phyloP scores from a whole-genome alignment of 192 early-diverging fungal species.

The Coemansia sp. region DNA sequence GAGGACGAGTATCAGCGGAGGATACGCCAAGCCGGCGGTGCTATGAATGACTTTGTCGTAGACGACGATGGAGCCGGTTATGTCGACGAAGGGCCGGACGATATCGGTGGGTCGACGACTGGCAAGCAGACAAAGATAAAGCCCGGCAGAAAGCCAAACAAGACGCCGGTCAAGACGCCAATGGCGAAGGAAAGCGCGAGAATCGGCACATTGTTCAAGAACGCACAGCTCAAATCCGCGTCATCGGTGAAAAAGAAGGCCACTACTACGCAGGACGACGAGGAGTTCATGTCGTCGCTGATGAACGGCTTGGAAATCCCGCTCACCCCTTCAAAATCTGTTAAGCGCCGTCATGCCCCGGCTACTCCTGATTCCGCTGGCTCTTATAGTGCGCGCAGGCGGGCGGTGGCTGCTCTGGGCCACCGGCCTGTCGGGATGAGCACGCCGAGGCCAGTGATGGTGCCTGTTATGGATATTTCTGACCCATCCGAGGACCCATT shows the following conservation, averaged over 20 bases:
- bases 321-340: slow-evolving; percentile 27
- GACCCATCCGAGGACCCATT: slow-evolving; percentile 35
- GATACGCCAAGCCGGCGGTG: neutral
- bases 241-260: neutral
- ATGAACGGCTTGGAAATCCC: slow-evolving; percentile 46
- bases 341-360: slow-evolving; percentile 10
- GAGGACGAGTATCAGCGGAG: slow-evolving; percentile 48
- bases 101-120: slow-evolving; percentile 25
- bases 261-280: slow-evolving; percentile 32
- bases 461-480: slow-evolving; percentile 22
- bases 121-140: slow-evolving; percentile 1
- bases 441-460: slow-evolving; percentile 14
- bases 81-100: slow-evolving; percentile 29
- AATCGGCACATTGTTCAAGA: slow-evolving; percentile 43
- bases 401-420: slow-evolving; percentile 14
- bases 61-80: slow-evolving; percentile 53
- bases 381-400: slow-evolving; percentile 37
- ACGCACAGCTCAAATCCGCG: slow-evolving; percentile 30
- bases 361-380: neutral
- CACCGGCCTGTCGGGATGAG: neutral
- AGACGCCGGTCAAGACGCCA: neutral
- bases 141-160: neutral
- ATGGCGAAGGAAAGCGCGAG: slow-evolving; percentile 6
- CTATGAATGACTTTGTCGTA: slow-evolving; percentile 51
- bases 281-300: slow-evolving; percentile 50